Conservation (phyloP, 148 eudicot species). For the Selenicereus undatus region DNA sequence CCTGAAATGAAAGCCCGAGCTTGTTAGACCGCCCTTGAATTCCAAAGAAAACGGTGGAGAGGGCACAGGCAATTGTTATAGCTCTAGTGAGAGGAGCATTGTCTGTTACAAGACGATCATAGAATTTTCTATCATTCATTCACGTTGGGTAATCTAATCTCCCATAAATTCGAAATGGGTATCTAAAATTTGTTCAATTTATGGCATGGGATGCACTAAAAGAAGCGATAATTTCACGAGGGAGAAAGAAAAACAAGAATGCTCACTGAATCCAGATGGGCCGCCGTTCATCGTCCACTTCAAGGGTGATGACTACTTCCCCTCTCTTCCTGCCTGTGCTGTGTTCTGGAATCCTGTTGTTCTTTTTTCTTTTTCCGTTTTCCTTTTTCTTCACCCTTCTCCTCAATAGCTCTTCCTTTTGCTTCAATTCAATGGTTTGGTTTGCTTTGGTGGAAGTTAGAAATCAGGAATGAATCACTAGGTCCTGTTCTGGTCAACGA, state of each 20-base stretch:
- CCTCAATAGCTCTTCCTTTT: not conserved
- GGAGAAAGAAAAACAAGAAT: not conserved
- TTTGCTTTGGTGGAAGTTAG: not conserved
- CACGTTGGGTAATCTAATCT: not conserved
- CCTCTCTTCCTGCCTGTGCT: not conserved
- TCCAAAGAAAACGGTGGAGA: conserved; percentile 80
- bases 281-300: conserved; percentile 47
- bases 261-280: conserved; percentile 49
- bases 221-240: not conserved
- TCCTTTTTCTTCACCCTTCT: no score
- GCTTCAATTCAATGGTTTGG: not conserved
- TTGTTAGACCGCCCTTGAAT: conserved; percentile 64
- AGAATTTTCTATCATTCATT: conserved; percentile 4
- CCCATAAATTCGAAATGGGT: conserved; percentile 7
- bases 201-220: conserved; percentile 8
- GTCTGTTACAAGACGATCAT: conserved; percentile 38
- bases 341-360: not conserved
- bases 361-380: not conserved
- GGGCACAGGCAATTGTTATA: conserved; percentile 51
- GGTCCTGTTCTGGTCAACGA: not conserved
- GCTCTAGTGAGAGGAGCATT: conserved; percentile 88
- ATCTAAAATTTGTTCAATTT: conserved; percentile 10
- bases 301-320: not conserved
- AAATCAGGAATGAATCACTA: not conserved
- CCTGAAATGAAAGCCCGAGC: conserved; percentile 77